Percentiles rank a stretch among this genome's conserved stretches.
Evolutionary conservation across 1,139 yeast genomes (phyloP).

Genomic region (Meyerozyma athensensis): DNA sequence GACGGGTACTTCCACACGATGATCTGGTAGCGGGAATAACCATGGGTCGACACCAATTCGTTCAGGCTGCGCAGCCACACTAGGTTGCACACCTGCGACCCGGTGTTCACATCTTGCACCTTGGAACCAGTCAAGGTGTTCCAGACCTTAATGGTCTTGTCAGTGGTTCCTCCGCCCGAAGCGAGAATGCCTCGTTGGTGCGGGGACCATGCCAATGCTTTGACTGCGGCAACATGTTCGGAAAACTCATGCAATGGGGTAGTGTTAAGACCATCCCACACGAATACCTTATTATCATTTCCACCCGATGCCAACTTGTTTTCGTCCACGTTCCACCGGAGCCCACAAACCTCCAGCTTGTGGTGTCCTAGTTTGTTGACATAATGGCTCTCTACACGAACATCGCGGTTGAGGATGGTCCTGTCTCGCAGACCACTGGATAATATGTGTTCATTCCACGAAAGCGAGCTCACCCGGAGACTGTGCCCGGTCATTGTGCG

Average conservation of each 20-base stretch:
- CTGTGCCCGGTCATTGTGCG: slow-evolving; percentile 92
- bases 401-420: slow-evolving; percentile 83
- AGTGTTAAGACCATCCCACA: slow-evolving; percentile 80
- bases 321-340: slow-evolving; percentile 88
- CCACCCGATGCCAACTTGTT: slow-evolving; percentile 90
- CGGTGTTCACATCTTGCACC: slow-evolving; percentile 79
- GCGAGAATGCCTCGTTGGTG: slow-evolving; percentile 92
- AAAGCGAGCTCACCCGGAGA: slow-evolving; percentile 76
- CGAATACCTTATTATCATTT: slow-evolving; percentile 77
- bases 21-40: slow-evolving; percentile 85
- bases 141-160: slow-evolving; percentile 88
- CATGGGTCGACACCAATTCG: slow-evolving; percentile 93
- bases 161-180: slow-evolving; percentile 97
- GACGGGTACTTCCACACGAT: slow-evolving; percentile 93
- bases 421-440: slow-evolving; percentile 88
- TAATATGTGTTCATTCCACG: slow-evolving; percentile 91
- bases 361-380: slow-evolving; percentile 70
- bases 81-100: slow-evolving; percentile 92
- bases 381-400: slow-evolving; percentile 79
- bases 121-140: slow-evolving; percentile 76
- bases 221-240: slow-evolving; percentile 93
- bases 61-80: slow-evolving; percentile 91
- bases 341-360: slow-evolving; percentile 94
- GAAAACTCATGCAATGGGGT: slow-evolving; percentile 69
- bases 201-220: slow-evolving; percentile 97